Evolutionary conservation across 2,329 filamentous ascomycete genomes (phyloP), one percentile per base, ranked within the genome.

Genomic region (Celoporthe dispersa): DNA sequence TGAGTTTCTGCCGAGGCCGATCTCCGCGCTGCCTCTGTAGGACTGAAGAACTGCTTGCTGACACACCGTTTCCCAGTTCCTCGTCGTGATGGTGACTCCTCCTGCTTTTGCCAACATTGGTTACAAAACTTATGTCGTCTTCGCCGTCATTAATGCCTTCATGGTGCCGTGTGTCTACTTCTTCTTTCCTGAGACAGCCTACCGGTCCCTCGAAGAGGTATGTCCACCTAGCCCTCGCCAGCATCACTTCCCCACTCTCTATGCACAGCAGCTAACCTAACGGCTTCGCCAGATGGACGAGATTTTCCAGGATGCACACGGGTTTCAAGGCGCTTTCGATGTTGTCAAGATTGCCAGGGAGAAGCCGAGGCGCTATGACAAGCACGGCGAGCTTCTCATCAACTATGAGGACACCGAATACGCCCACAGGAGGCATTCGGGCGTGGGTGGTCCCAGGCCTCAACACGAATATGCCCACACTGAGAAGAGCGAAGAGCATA

Each of bases 161-260:
- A 88, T 89, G 76, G 83, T 89, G 0, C 87, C 87, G 0, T 81
- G 79, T 2, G 81, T 88, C 44, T 90, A 88, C 77, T 86, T 88
- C 78, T 89, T 89, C 81, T 90, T 87, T 78, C 89, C 89, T 0
- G 89, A 91, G 78, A 91, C 89, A 9, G 86, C 86, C 1, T 88
- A 88, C 75, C 84, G 88, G 51, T 88, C 85, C 1, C 83, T 91
- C 25, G 89, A 91, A 77, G 89, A 91, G 75, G 86, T 91, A 53
- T 16, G 31, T 55, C 1, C 12, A 39, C 11, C 4, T 9, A 33
- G 9, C 28, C 31, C 35, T 3, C 12, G 11, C 22, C 28, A 25
- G 25, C 5, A 8, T 14, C 8, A 8, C 0, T 7, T 14, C 37
- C 22, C 16, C 16, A 44, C 41, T 48, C 11, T 19, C 39, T 31